Base-by-base conservation (phyloP, 768 basidiomycete species). In the Auricularia sp. region DNA sequence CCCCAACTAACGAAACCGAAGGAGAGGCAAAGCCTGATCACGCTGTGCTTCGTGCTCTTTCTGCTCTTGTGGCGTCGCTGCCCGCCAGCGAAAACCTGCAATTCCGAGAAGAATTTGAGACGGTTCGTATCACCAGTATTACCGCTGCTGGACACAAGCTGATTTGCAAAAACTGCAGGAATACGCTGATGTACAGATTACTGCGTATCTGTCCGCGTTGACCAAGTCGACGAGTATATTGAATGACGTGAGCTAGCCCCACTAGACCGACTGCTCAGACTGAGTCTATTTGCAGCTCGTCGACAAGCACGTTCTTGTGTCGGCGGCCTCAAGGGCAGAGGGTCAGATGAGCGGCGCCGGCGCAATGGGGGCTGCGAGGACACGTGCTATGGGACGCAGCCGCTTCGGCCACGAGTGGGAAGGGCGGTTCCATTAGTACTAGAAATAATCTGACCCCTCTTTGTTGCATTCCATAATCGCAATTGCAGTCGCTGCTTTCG, bases 161-260 rank as follows among this genome's bases (percentile, higher is more conserved):
- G 29, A 29, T 29, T 29, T 29, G 29, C 29, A 29, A 29, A 35
- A 43, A 18, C 39, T 62, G 29, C 69, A 97, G 93, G 96, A 99
- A 83, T 93, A 95, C 74, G 90, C 89, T 70, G 95, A 99, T 72
- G 93, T 96, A 16, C 93, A 97, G 66, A 78, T 99, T 35, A 97
- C 93, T 1, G 87, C 89, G 8, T 91, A 92, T 75, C 79, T 99
- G 12, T 87, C 93, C 0, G 84, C 87, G 14, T 75, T 99, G 65
- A 98, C 95, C 6, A 95, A 94, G 75, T 90, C 91, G 36, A 82
- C 95, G 16, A 88, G 87, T 68, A 84, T 87, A 10, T 75, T 98
- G 65, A 98, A 95, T 72, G 93, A 96, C 70, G 95, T 96, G 71
- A 70, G 91, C 70, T n/a, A 66, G 36, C 43, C 53, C 60, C 66